A percentile compares a stretch with the other conserved stretches of the same genome.
Evolutionary conservation across 305 asterid species (phyloP).

Genomic region (Fraxinus sp.): DNA sequence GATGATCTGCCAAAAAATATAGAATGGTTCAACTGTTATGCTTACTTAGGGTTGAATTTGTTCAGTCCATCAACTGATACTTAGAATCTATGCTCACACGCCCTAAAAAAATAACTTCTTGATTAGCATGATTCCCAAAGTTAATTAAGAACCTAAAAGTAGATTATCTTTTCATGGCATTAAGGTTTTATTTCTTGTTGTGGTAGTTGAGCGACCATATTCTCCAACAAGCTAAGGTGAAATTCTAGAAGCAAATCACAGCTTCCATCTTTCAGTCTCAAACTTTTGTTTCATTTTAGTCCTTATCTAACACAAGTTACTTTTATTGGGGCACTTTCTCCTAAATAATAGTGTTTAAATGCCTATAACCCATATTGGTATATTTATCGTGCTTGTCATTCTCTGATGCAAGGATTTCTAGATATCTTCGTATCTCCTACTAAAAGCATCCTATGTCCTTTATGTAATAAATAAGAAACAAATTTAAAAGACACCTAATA

Average conservation of each 20-base stretch:
- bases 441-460: neutral
- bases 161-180: neutral
- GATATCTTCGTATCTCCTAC: neutral
- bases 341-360: neutral
- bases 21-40: neutral
- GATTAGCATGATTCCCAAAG: neutral
- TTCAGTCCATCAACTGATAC: neutral
- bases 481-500: neutral
- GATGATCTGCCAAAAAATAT: neutral
- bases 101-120: neutral
- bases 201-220: neutral
- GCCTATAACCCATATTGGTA: neutral
- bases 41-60: neutral
- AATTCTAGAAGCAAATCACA: neutral
- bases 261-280: neutral
- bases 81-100: neutral
- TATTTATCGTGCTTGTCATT: neutral
- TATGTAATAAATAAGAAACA: neutral
- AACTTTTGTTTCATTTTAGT: neutral
- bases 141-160: neutral
- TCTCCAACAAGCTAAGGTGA: neutral
- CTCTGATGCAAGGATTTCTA: neutral
- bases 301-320: neutral
- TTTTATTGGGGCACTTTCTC: neutral
- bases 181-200: neutral